phyloP scores from a whole-genome alignment of 176 grass and related monocot genomes.

The Luzula sylvatica region DNA sequence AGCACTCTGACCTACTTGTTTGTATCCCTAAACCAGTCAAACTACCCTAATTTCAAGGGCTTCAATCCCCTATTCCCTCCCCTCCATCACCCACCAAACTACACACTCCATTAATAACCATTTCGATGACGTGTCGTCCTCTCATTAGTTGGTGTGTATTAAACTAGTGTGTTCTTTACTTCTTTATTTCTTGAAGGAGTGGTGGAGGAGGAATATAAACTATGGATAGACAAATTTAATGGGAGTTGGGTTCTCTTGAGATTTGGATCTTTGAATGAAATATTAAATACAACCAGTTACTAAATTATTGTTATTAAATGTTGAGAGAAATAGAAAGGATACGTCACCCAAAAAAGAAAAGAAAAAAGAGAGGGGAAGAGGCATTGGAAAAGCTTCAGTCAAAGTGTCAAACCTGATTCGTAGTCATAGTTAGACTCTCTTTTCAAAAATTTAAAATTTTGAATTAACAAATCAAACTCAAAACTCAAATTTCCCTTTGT shows the following conservation, averaged over 20 bases:
- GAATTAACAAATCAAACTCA: conserved; percentile 5
- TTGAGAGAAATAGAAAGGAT: not conserved
- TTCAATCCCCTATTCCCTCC: not conserved
- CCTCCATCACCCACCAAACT: too few relatives aligned
- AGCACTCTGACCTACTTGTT: not conserved
- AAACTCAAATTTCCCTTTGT: conserved; percentile 11
- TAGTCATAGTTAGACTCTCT: not conserved
- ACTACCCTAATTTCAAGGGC: not conserved
- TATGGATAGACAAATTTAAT: conserved; percentile 3
- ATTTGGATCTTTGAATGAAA: conserved; percentile 25
- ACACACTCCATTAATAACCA: too few relatives aligned
- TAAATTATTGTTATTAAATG: too few relatives aligned
- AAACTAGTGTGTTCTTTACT: too few relatives aligned
- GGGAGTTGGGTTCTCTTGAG: conserved; percentile 2
- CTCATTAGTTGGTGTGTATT: too few relatives aligned
- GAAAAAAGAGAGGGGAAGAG: conserved; percentile 15
- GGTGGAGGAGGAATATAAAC: not conserved
- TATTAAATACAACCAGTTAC: not conserved
- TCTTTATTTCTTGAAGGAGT: not conserved
- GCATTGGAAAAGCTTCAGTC: conserved; percentile 29
- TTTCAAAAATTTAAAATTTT: not conserved
- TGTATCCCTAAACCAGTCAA: not conserved
- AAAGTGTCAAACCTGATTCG: conserved; percentile 75
- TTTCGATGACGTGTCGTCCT: too few relatives aligned
- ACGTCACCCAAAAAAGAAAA: conserved; percentile 6